Percentiles rank a stretch among this genome's conserved stretches.
phyloP scores from a whole-genome alignment of 495 filamentous ascomycete species.

The Aspergillus sclerotioniger region DNA sequence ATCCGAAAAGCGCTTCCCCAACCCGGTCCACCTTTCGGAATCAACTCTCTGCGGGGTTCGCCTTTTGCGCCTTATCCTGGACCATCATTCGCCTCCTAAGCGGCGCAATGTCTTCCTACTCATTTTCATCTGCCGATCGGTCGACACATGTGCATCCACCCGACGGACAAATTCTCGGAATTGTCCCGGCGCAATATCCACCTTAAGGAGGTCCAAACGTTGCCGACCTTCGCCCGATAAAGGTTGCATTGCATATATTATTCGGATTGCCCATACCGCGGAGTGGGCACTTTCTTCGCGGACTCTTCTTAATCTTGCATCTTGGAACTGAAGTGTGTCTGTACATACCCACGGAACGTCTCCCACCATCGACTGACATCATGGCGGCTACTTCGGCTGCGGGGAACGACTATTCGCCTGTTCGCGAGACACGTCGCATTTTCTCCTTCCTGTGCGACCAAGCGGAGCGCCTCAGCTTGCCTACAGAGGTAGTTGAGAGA shows the following conservation, averaged over 20 bases:
- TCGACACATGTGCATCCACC: constrained; percentile 9
- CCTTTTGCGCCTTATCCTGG: neutral
- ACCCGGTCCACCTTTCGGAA: constrained; percentile 9
- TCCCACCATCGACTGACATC: neutral
- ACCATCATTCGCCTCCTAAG: neutral
- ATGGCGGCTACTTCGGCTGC: constrained; percentile 6
- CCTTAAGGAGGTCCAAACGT: neutral
- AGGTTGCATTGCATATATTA: neutral
- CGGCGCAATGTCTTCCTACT: neutral
- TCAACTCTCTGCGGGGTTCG: constrained; percentile 12
- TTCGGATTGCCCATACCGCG: neutral
- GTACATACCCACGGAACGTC: neutral
- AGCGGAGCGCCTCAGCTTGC: constrained; percentile 37
- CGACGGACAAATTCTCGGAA: constrained; percentile 16
- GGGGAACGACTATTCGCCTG: constrained; percentile 33
- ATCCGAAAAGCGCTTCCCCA: constrained; percentile 15
- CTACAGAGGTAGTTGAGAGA: constrained; percentile 32
- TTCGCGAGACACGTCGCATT: constrained; percentile 43
- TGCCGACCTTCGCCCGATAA: neutral
- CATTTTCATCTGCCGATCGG: constrained; percentile 8
- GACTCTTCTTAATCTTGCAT: neutral
- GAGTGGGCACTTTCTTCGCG: neutral
- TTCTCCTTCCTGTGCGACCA: constrained; percentile 42
- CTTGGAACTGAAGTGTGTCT: neutral
- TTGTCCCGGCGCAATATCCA: constrained; percentile 9